Percentiles rank a stretch among this genome's conserved stretches.
Conservation (phyloP, 2,329 filamentous ascomycete genomes). For the Arthroderma sp. region DNA sequence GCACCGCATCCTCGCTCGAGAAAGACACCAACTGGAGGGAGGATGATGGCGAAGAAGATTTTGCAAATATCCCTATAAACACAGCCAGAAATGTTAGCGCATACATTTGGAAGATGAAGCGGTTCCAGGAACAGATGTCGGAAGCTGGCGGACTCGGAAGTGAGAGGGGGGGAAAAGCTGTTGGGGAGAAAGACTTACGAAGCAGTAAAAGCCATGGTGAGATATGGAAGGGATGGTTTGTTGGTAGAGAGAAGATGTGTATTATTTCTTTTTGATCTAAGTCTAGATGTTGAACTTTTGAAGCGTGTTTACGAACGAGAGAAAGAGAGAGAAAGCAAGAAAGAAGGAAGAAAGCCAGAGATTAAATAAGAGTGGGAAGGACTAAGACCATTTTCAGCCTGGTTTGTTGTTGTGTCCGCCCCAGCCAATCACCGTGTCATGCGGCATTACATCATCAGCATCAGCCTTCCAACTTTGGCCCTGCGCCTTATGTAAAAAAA, state of each 20-base stretch:
- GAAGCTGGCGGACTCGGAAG: neutral
- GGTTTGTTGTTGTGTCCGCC: neutral
- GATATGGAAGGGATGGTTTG: neutral
- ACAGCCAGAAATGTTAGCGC: neutral
- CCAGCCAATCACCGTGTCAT: neutral
- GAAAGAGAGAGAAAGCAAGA: neutral
- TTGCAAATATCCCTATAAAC: conserved; percentile 56
- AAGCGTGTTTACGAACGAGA: neutral
- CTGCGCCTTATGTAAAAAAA: too few relatives aligned
- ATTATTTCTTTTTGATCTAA: neutral
- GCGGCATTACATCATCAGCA: too few relatives aligned
- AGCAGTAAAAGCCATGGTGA: conserved; percentile 39
- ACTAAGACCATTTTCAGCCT: neutral
- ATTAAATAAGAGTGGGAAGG: neutral
- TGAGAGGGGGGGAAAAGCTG: neutral
- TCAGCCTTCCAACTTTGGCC: too few relatives aligned
- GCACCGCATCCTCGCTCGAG: conserved; percentile 81
- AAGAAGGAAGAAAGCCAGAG: neutral
- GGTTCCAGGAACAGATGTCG: neutral
- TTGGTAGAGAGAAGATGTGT: neutral
- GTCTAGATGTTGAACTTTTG: neutral
- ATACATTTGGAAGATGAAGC: neutral
- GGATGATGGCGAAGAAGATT: conserved; percentile 76
- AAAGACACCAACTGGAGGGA: conserved; percentile 85
- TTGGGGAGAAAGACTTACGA: conserved; percentile 28